A percentile compares a stretch with the other conserved stretches of the same genome.
Evolutionary conservation across 2,329 filamentous ascomycete species (phyloP).

Genomic region (Mycosphaerella sp.): DNA sequence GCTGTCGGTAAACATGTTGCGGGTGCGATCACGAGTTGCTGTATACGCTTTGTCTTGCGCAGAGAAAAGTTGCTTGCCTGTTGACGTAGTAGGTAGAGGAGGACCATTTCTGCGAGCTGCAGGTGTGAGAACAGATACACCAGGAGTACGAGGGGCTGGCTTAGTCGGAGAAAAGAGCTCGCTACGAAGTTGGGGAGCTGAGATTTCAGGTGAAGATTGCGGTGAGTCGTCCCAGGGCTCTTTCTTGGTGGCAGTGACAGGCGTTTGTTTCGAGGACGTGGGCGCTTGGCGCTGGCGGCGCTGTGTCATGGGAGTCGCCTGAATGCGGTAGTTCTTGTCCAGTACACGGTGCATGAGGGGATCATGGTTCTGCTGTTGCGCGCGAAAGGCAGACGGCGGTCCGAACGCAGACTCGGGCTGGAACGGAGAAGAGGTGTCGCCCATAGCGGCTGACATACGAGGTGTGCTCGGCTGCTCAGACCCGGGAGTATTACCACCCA

Average conservation of each 20-base stretch:
- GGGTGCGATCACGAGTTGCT: slow-evolving; percentile 20
- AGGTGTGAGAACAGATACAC: slow-evolving; percentile 77
- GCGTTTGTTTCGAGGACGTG: slow-evolving; percentile 30
- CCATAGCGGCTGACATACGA: slow-evolving; percentile 17
- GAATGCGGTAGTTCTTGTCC: slow-evolving; percentile 90
- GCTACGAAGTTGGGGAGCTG: slow-evolving; percentile 73
- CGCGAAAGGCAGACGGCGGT: slow-evolving; percentile 30
- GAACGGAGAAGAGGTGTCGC: slow-evolving; percentile 46
- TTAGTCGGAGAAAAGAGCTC: slow-evolving; percentile 61
- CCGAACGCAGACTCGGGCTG: slow-evolving; percentile 40
- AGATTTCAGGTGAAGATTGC: slow-evolving; percentile 58
- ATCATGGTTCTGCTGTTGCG: slow-evolving; percentile 50
- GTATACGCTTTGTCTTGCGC: slow-evolving; percentile 29
- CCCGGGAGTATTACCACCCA: slow-evolving; percentile 16
- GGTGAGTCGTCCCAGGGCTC: slow-evolving; percentile 42
- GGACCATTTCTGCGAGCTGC: slow-evolving; percentile 23
- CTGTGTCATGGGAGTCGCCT: slow-evolving; percentile 70
- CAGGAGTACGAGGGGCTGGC: slow-evolving; percentile 61
- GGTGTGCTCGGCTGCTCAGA: slow-evolving; percentile 31
- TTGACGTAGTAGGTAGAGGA: slow-evolving; percentile 29
- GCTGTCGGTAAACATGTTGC: slow-evolving; percentile 26
- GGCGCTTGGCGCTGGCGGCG: slow-evolving; percentile 21
- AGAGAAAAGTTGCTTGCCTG: slow-evolving; percentile 33
- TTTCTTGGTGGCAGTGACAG: slow-evolving; percentile 34
- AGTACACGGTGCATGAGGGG: slow-evolving; percentile 84